Percentiles rank a stretch among this genome's conserved stretches.
phyloP scores from a whole-genome alignment of 2,329 filamentous ascomycete species.

The Capronia americana region DNA sequence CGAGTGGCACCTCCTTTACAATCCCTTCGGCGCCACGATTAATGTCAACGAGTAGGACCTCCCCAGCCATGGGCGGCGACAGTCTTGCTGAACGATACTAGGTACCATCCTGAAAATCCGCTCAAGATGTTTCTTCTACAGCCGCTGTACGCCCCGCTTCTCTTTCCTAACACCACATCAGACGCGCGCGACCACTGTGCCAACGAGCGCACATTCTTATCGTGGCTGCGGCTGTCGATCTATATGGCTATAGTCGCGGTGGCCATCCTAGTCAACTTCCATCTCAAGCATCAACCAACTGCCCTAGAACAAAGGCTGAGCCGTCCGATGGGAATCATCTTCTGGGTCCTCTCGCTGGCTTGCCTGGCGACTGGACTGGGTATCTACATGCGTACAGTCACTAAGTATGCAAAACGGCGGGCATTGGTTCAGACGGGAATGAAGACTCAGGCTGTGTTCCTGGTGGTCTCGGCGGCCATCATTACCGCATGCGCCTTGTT shows the following conservation, averaged over 20 bases:
- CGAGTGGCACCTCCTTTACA: conserved; percentile 38
- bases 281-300: conserved; percentile 76
- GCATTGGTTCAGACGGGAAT: conserved; percentile 92
- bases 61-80: background rate
- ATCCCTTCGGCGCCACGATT: conserved; percentile 34
- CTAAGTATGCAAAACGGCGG: conserved; percentile 76
- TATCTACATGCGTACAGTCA: conserved; percentile 85
- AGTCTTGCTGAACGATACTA: conserved; percentile 15
- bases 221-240: conserved; percentile 85
- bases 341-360: conserved; percentile 81
- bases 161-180: conserved; percentile 71
- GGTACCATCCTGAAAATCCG: conserved; percentile 41
- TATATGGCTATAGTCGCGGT: conserved; percentile 91
- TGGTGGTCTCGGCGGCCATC: conserved; percentile 52
- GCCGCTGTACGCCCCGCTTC: conserved; percentile 63
- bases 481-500: conserved; percentile 54
- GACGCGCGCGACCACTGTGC: conserved; percentile 72
- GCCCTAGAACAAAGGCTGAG: conserved; percentile 76
- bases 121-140: conserved; percentile 56
- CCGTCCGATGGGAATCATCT: conserved; percentile 81
- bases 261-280: conserved; percentile 91
- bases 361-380: conserved; percentile 78
- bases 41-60: conserved; percentile 31
- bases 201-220: conserved; percentile 78
- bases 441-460: conserved; percentile 82